Percentiles rank a stretch among this genome's conserved stretches.
Conservation (phyloP, 805 yeast genomes). For the Saturnispora gosingensis region DNA sequence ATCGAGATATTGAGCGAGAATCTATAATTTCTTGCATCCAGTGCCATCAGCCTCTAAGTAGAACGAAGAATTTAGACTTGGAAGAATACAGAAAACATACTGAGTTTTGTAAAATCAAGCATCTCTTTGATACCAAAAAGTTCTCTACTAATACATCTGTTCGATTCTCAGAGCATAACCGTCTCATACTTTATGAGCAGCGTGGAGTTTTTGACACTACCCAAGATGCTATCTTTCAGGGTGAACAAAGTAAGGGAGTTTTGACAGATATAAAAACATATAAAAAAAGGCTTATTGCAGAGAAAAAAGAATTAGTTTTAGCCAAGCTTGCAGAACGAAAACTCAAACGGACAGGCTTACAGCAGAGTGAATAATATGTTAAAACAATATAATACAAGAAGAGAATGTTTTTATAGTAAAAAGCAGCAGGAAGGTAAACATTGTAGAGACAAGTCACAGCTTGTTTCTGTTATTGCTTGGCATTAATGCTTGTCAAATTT, state of each 20-base stretch:
- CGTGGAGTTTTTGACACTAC: neutral
- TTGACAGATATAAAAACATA: neutral
- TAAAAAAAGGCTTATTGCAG: neutral
- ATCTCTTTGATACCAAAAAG: neutral
- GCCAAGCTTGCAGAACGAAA: neutral
- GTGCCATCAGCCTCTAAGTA: neutral
- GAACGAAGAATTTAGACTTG: neutral
- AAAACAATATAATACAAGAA: too few species aligned
- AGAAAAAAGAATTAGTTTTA: neutral
- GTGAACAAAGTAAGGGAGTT: neutral
- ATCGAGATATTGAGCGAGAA: neutral
- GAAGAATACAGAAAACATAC: slow-evolving; percentile 1
- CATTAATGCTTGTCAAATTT: neutral
- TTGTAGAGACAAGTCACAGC: too few species aligned
- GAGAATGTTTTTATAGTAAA: neutral
- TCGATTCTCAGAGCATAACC: neutral
- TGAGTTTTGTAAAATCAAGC: neutral
- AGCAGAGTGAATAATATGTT: neutral
- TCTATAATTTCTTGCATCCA: neutral
- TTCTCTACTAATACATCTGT: neutral
- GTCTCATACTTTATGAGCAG: slow-evolving; percentile 2
- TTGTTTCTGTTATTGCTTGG: neutral
- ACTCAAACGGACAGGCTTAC: neutral
- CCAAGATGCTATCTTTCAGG: neutral
- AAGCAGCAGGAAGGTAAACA: too few species aligned